phyloP scores from a whole-genome alignment of 1,284 basidiomycete genomes.

The Sparassis latifolia region DNA sequence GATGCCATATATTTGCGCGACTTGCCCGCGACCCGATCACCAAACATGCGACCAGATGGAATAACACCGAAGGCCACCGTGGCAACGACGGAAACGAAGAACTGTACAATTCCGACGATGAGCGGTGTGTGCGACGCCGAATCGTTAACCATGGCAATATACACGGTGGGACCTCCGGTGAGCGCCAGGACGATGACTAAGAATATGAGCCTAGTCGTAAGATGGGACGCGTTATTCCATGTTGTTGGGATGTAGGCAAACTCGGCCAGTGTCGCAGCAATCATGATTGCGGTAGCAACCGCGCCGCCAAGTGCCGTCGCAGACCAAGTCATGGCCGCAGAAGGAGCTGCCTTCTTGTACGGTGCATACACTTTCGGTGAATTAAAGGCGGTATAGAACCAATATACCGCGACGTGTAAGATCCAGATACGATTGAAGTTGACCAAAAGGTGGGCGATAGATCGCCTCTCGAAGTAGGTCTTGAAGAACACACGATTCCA shows the following conservation, averaged over 20 bases:
- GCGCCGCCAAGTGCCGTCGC: slow-evolving; percentile 87
- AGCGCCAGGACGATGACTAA: slow-evolving; percentile 80
- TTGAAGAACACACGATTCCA: slow-evolving; percentile 96
- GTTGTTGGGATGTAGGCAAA: slow-evolving; percentile 95
- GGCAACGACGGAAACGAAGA: slow-evolving; percentile 78
- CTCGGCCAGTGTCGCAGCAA: slow-evolving; percentile 84
- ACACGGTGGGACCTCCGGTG: slow-evolving; percentile 86
- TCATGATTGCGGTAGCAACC: slow-evolving; percentile 88
- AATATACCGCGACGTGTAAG: slow-evolving; percentile 84
- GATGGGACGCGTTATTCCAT: slow-evolving; percentile 95
- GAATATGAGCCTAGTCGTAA: slow-evolving; percentile 84
- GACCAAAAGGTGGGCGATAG: slow-evolving; percentile 86
- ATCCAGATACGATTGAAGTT: slow-evolving; percentile 99
- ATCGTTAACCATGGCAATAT: slow-evolving; percentile 77
- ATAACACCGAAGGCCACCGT: slow-evolving; percentile 79
- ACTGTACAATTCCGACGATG: slow-evolving; percentile 85
- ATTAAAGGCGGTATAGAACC: slow-evolving; percentile 95
- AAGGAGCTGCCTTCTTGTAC: slow-evolving; percentile 46
- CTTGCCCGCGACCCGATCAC: slow-evolving; percentile 91
- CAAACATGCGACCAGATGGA: slow-evolving; percentile 92
- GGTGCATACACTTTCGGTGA: slow-evolving; percentile 90
- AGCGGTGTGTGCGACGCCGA: slow-evolving; percentile 60
- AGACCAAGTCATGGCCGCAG: slow-evolving; percentile 87
- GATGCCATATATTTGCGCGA: slow-evolving; percentile 93
- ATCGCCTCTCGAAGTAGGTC: slow-evolving; percentile 93